Percentiles rank a stretch among this genome's conserved stretches.
Conservation (phyloP, 2,329 filamentous ascomycete genomes). For the Aureobasidium sp. region DNA sequence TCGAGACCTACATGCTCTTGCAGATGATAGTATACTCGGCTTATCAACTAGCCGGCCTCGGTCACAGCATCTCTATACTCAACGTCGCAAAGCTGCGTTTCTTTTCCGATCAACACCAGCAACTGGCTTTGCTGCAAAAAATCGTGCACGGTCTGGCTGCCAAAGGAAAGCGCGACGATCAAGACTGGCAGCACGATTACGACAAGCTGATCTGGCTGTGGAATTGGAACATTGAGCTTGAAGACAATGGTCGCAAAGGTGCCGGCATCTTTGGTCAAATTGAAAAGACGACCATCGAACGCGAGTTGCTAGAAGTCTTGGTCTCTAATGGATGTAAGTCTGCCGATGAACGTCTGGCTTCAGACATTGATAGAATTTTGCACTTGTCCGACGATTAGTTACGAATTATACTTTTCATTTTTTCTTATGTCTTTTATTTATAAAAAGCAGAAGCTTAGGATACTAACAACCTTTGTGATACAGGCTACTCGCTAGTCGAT, state of each 20-base stretch:
- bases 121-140: slow-evolving; percentile 52
- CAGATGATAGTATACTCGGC: slow-evolving; percentile 53
- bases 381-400: slow-evolving; percentile 6
- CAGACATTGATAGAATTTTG: slow-evolving; percentile 3
- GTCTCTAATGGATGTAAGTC: slow-evolving; percentile 39
- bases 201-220: slow-evolving; percentile 66
- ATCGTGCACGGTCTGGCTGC: slow-evolving; percentile 51
- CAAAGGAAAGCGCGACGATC: slow-evolving; percentile 50
- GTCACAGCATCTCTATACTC: slow-evolving; percentile 35
- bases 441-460: background rate
- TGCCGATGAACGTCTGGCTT: slow-evolving; percentile 6
- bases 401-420: background rate
- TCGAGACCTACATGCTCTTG: slow-evolving; percentile 51
- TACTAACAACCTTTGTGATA: background rate
- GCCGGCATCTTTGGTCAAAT: slow-evolving; percentile 53
- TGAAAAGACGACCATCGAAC: slow-evolving; percentile 55
- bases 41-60: slow-evolving; percentile 37
- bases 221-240: slow-evolving; percentile 56
- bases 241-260: slow-evolving; percentile 31
- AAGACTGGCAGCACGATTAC: slow-evolving; percentile 55
- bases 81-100: slow-evolving; percentile 55
- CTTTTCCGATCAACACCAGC: slow-evolving; percentile 56
- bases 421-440: background rate
- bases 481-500: slow-evolving; percentile 22
- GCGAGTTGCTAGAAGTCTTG: slow-evolving; percentile 63